Evolutionary conservation across 345 rosid species (phyloP), one percentile per base, ranked within the genome.

Genomic region (Aquilaria yunnanensis): DNA sequence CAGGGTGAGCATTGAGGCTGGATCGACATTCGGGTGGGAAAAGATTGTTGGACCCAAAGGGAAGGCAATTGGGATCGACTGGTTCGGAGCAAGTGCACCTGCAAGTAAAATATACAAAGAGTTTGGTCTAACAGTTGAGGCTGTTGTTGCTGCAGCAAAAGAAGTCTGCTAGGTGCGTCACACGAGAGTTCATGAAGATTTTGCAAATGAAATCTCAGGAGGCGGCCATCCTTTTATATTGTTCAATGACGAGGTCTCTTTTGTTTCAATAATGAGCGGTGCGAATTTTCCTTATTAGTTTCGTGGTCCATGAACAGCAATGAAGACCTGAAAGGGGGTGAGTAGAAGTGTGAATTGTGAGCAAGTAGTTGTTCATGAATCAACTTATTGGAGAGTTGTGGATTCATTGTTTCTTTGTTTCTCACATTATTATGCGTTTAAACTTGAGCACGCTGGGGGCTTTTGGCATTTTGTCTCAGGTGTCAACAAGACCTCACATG

Each of bases 1-100:
- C 32, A 86, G 97, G 66, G 97, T 93, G 12, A 93, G 97, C 76
- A 85, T 93, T 12, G 97, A 93, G 70, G 98, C 97, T n/a, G 97
- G 84, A 67, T 71, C 95, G 7, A 93, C 97, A 59, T 93, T 90
- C 54, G 98, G 98, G 58, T 90, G 97, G 97, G 73, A 60, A 54
- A 92, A 83, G 81, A 78, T 89, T 46, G 75, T 89, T 6, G 93
- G 97, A 74, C 33, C 66, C 62, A 78, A 78, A 78, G 98, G 98
- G 50, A 90, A 84, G 67, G 83, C 92, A 1, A 85, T 93, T 7
- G 97, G 97, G n/a, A 77, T 90, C 5, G 92, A 93, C 72, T 67
- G 75, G 9, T 93, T 90, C 5, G 98, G 98, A 2, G 97, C 98
- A n/a, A 90, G 98, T 74, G 98, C 97, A 56, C 94, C 97, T 1